Evolutionary conservation across 1,139 yeast species (phyloP).

Genomic region (Fermentozyma sake): DNA sequence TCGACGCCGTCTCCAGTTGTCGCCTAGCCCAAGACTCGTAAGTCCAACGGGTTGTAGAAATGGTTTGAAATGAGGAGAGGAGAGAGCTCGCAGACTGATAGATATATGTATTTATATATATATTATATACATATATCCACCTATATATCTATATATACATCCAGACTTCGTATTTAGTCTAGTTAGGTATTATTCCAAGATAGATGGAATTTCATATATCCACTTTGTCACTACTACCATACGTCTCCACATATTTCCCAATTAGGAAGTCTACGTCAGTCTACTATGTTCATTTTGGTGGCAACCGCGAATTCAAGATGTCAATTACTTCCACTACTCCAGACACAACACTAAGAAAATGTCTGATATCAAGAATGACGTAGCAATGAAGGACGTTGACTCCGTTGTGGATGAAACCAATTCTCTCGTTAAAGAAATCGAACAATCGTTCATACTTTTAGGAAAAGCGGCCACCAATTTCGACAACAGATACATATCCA

Average conservation of each 20-base stretch:
- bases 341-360: conserved; percentile 1
- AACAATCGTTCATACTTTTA: conserved; percentile 50
- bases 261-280: conserved; percentile 13
- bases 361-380: conserved; percentile 14
- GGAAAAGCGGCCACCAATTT: conserved; percentile 69
- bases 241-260: conserved; percentile 8
- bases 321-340: neutral
- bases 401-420: conserved; percentile 10
- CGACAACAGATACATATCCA: conserved; percentile 85
- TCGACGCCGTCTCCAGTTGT: too few species aligned
- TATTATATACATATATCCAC: too few species aligned
- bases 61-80: too few species aligned
- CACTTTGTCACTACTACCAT: too few species aligned
- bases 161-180: too few species aligned
- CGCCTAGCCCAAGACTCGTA: too few species aligned
- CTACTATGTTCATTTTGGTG: conserved; percentile 9
- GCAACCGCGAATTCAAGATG: conserved; percentile 5
- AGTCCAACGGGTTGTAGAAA: too few species aligned
- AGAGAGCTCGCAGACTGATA: too few species aligned
- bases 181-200: too few species aligned
- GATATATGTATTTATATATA: too few species aligned
- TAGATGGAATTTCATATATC: too few species aligned
- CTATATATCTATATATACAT: too few species aligned
- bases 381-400: conserved; percentile 28
- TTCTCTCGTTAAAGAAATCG: conserved; percentile 38